phyloP scores from a whole-genome alignment of 202 grass and related monocot species.

The Elaeis oleifera region DNA sequence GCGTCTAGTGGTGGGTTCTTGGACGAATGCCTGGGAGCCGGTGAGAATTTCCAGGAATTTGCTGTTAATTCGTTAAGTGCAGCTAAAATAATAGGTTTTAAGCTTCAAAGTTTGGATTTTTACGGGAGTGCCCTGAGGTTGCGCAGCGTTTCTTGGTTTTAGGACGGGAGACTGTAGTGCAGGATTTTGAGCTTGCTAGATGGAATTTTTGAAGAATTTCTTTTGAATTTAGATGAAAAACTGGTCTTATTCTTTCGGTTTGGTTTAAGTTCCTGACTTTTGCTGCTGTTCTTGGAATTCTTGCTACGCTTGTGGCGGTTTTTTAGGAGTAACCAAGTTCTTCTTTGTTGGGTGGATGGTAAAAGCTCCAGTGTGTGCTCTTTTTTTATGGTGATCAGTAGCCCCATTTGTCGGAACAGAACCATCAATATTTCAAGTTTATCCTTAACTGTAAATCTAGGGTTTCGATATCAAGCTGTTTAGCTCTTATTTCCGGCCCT shows the following conservation, averaged over 20 bases:
- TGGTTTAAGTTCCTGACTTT: neutral
- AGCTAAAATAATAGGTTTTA: neutral
- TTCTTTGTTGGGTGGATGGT: too few species aligned
- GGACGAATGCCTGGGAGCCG: neutral
- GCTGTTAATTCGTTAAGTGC: neutral
- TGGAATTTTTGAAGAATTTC: neutral
- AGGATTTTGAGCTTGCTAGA: neutral
- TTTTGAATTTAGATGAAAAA: neutral
- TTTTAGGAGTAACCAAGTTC: neutral
- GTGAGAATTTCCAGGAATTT: slow-evolving; percentile 1
- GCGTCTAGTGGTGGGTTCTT: too few species aligned
- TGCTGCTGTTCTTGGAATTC: neutral
- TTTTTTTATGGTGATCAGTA: too few species aligned
- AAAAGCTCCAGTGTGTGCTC: too few species aligned
- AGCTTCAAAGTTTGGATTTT: neutral
- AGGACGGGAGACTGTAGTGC: too few species aligned
- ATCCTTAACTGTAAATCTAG: too few species aligned
- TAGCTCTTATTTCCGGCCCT: too few species aligned
- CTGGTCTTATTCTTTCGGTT: neutral
- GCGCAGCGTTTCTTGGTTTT: too few species aligned
- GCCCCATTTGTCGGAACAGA: too few species aligned
- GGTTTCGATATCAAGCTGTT: too few species aligned
- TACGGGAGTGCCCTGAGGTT: neutral
- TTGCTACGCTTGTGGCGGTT: neutral
- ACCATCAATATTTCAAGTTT: too few species aligned